Percentiles rank a stretch among this genome's conserved stretches.
phyloP scores from a whole-genome alignment of 2,329 filamentous ascomycete genomes.

The Colletotrichum sidae region DNA sequence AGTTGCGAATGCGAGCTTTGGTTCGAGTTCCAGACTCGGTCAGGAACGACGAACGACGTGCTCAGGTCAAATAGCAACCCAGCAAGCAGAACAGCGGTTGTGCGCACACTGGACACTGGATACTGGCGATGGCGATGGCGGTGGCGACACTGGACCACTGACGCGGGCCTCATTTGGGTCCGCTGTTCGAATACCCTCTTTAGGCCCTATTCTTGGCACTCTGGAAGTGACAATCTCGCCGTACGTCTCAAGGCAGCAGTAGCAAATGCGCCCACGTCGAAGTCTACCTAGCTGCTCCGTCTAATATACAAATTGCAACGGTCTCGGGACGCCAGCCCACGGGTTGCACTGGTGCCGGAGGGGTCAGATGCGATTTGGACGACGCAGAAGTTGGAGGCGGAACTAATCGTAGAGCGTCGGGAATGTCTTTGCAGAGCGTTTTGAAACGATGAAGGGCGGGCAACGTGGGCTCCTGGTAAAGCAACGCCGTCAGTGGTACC shows the following conservation, averaged over 20 bases:
- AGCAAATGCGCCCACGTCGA: conserved; percentile 4
- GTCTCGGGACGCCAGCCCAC: conserved; percentile 18
- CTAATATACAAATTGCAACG: conserved; percentile 34
- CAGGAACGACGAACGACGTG: too few species aligned
- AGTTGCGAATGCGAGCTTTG: too few species aligned
- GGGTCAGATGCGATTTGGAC: conserved; percentile 23
- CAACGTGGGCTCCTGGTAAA: conserved; percentile 10
- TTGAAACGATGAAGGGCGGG: conserved; percentile 20
- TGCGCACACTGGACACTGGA: neutral
- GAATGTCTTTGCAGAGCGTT: neutral
- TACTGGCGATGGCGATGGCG: neutral
- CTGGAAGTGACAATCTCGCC: conserved; percentile 17
- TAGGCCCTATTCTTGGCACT: conserved; percentile 7
- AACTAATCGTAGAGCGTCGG: conserved; percentile 1
- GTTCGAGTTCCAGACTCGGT: too few species aligned
- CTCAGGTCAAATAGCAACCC: too few species aligned
- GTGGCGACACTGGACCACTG: neutral
- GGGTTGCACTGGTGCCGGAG: conserved; percentile 15
- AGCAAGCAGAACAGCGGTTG: neutral
- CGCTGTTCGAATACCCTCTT: conserved; percentile 15
- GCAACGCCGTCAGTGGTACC: conserved; percentile 14
- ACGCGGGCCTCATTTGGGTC: conserved; percentile 17
- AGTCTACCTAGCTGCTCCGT: conserved; percentile 19
- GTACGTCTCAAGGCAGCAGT: conserved; percentile 24
- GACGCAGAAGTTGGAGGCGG: conserved; percentile 17